These are phyloP conservation scores for Sordariomycetes sp. DNA, from an alignment of 2,329 filamentous ascomycete genomes.

Conservation along the genomic window DNA sequence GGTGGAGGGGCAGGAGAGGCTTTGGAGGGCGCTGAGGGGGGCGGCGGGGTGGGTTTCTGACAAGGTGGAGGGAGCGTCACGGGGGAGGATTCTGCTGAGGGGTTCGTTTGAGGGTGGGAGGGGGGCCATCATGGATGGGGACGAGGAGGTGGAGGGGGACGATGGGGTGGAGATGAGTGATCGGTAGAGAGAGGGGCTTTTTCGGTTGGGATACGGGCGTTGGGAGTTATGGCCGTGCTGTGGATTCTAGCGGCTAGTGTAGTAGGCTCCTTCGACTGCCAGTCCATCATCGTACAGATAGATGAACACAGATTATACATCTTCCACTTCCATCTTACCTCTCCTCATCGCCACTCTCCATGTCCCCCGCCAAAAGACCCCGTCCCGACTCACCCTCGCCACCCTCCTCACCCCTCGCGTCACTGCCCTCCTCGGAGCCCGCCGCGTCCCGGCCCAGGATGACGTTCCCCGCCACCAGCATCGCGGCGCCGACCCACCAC, in stretches of 20 bases:
- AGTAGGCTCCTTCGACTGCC: background rate
- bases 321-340: background rate
- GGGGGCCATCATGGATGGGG: constrained; percentile 26
- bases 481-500: constrained; percentile 63
- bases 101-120: constrained; percentile 27
- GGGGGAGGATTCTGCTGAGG: constrained; percentile 43
- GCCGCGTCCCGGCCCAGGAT: constrained; percentile 52
- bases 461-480: constrained; percentile 65
- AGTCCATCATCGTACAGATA: background rate
- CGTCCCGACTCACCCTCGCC: constrained; percentile 9
- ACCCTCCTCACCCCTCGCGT: constrained; percentile 27
- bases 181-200: background rate
- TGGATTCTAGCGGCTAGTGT: background rate
- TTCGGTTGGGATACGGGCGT: background rate
- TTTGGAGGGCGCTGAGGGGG: constrained; percentile 46
- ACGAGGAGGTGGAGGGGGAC: constrained; percentile 23
- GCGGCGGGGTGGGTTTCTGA: constrained; percentile 46
- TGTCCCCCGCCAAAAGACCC: constrained; percentile 11
- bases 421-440: constrained; percentile 14
- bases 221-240: background rate
- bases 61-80: constrained; percentile 35
- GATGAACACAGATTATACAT: background rate
- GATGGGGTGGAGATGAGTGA: constrained; percentile 29
- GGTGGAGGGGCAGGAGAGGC: constrained; percentile 45
- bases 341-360: constrained; percentile 13